Percentiles rank a stretch among this genome's conserved stretches.
phyloP scores from a whole-genome alignment of 306 rosid species.

The Acmispon strigosus region DNA sequence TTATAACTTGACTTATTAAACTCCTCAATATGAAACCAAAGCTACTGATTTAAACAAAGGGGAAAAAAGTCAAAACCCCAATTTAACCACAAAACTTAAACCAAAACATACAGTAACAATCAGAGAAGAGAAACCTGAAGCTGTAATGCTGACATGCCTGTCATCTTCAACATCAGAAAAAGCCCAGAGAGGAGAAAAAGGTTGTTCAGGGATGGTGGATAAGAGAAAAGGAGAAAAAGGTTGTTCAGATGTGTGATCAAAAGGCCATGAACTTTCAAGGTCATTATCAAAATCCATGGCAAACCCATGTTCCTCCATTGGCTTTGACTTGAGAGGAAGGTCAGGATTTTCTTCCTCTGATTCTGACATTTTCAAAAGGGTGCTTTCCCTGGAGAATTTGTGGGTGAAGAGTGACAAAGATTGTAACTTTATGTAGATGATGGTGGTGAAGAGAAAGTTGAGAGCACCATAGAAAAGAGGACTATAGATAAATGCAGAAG shows the following conservation, averaged over 20 bases:
- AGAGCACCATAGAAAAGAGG: neutral
- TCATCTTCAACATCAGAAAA: slow-evolving; percentile 45
- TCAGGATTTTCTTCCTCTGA: slow-evolving; percentile 37
- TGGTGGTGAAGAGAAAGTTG: neutral
- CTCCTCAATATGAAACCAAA: too few species aligned
- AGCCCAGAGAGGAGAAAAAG: slow-evolving; percentile 57
- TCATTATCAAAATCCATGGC: slow-evolving; percentile 70
- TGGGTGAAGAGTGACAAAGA: neutral
- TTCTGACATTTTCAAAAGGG: slow-evolving; percentile 36
- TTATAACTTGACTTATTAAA: too few species aligned
- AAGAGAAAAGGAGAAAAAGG: slow-evolving; percentile 50
- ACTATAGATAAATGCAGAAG: neutral
- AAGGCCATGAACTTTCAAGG: slow-evolving; percentile 53
- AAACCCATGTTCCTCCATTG: slow-evolving; percentile 12
- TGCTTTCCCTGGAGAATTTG: neutral
- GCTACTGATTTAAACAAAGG: too few species aligned
- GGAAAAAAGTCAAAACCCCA: neutral
- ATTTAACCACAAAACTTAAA: neutral
- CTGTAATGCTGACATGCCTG: slow-evolving; percentile 2
- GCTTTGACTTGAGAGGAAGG: slow-evolving; percentile 38
- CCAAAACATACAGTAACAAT: slow-evolving; percentile 14
- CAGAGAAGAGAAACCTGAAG: slow-evolving; percentile 29
- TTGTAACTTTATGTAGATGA: neutral
- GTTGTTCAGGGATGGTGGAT: slow-evolving; percentile 43
- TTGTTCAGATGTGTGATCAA: slow-evolving; percentile 45